Conservation (phyloP, 2,329 filamentous ascomycete genomes). For the Pseudogymnoascus sp. region DNA sequence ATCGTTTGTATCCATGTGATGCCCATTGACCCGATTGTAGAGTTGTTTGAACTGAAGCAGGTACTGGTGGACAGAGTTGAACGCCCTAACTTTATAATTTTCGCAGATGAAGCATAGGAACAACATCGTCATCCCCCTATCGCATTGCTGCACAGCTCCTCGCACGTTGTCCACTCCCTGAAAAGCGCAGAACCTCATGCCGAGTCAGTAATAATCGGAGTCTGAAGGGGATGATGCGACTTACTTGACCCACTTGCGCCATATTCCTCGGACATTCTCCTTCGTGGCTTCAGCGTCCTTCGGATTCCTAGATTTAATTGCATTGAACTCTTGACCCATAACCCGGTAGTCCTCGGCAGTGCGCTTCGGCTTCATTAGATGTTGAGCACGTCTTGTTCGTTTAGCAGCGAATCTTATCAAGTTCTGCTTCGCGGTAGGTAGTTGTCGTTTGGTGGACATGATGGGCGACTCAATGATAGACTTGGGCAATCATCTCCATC, state of each 20-base stretch:
- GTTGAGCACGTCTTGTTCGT: not conserved
- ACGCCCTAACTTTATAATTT: constrained; percentile 12
- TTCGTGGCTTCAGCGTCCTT: constrained; percentile 1
- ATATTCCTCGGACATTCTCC: not conserved
- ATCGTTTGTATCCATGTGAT: constrained; percentile 16
- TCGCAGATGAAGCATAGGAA: constrained; percentile 10
- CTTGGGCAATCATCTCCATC: too few species aligned
- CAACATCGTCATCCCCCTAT: constrained; percentile 10
- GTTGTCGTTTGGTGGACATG: not conserved
- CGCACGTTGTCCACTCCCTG: not conserved
- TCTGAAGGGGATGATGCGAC: not conserved
- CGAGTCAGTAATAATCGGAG: not conserved
- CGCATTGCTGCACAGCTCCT: not conserved
- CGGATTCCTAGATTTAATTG: not conserved
- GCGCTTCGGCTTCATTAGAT: not conserved
- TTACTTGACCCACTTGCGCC: not conserved
- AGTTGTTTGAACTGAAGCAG: constrained; percentile 22
- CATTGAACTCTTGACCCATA: not conserved
- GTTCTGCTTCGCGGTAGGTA: not conserved
- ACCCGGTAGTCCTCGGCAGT: not conserved
- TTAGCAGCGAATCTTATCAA: not conserved
- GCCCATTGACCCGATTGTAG: constrained; percentile 17
- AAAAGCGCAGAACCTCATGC: constrained; percentile 8
- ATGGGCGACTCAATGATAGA: not conserved
- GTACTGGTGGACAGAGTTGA: constrained; percentile 21